Base-by-base conservation (phyloP, 2,329 filamentous ascomycete species). In the Aspergillus udagawae region DNA sequence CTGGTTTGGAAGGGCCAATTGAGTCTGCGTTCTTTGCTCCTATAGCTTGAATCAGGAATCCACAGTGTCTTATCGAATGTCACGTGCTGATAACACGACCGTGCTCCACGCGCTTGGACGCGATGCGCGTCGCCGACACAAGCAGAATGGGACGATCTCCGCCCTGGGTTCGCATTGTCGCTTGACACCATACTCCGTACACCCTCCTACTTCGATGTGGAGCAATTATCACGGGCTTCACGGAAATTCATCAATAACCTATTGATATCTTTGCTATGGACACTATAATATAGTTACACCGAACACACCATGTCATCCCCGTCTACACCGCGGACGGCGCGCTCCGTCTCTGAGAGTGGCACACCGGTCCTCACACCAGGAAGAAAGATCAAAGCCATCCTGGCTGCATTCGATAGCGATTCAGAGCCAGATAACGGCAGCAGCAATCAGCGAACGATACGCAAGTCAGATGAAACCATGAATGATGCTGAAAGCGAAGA, bases 341-440 rank as follows among this genome's bases (percentile, higher is more conserved):
- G 71, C 54, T 66, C 67, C 61, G 63, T 63, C 63, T 70, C 72
- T 23, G 59, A 66, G 12, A 53, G 59, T 3, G 60, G 62, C 41
- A 74, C 73, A 0, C 70, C 72, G 2, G 64, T 75, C 51, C 67
- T 78, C 50, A 77, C 77, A 0, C 78, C 78, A 4, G 72, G 75
- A 51, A 73, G 72, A 55, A 82, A 81, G 63, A 76, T 82, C 51
- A 77, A 76, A 59, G 79, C 78, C 7, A 73, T 82, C 65, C 71
- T 83, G 50, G 78, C 80, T 29, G 72, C 75, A 51, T 80, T 82
- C 47, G 72, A 75, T 51, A 75, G 73, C 55, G 79, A 80, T 49
- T 78, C 73, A 0, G 77, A 81, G 3, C 73, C 75, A 1, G 79
- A 82, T 14, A 75, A 75, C 9, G 72, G 75, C 44, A 49, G 25